These are phyloP conservation scores for Nitzschia palea DNA, from an alignment of 108 stramenopile species.

Conservation along the genomic window DNA sequence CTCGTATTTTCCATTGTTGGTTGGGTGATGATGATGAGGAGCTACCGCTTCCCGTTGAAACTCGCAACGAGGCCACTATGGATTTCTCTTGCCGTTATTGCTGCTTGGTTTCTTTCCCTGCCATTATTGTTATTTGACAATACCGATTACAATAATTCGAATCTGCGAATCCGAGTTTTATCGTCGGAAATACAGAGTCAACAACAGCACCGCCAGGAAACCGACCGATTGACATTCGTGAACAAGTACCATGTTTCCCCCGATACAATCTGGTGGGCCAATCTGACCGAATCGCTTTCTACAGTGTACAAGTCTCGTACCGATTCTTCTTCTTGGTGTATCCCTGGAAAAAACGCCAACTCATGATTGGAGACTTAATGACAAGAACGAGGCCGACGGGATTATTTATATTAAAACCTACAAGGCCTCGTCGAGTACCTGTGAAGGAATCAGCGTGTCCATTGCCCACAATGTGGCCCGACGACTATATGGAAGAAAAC, in stretches of 20 bases:
- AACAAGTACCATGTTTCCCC: background rate
- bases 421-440: constrained; percentile 38
- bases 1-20: no score
- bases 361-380: constrained; percentile 11
- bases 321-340: constrained; percentile 1
- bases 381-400: constrained; percentile 6
- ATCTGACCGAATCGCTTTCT: background rate
- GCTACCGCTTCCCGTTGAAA: no score
- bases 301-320: background rate
- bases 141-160: no score
- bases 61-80: no score
- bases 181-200: no score
- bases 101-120: no score
- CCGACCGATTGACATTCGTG: no score
- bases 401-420: constrained; percentile 36
- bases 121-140: no score
- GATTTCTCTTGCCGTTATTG: no score
- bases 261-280: background rate
- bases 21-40: no score
- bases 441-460: constrained; percentile 23
- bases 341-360: background rate
- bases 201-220: no score
- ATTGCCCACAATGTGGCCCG: constrained; percentile 24
- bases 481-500: background rate
- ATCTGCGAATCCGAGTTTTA: no score